These are phyloP conservation scores for Penicillium bovifimosum DNA, from an alignment of 495 filamentous ascomycete species.

Conservation along the genomic window DNA sequence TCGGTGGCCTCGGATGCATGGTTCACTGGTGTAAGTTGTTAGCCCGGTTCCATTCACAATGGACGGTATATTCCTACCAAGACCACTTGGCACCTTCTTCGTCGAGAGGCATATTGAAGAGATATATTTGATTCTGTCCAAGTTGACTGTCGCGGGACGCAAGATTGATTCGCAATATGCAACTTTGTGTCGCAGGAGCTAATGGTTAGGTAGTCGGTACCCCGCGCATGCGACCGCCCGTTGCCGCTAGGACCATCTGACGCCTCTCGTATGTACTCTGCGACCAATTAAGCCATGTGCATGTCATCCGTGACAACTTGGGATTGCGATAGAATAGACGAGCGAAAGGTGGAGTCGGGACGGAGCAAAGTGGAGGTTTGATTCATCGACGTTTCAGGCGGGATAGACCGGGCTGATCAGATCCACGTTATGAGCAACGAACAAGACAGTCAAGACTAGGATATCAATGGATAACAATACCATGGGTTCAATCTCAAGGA, in stretches of 20 bases:
- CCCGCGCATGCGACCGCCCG: slow-evolving; percentile 4
- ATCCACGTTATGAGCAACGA: not conserved
- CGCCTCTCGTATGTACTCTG: not conserved
- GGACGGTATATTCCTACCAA: slow-evolving; percentile 31
- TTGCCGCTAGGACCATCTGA: not conserved
- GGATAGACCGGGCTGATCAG: slow-evolving; percentile 5
- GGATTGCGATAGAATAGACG: not conserved
- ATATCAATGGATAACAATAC: not conserved
- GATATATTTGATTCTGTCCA: not conserved
- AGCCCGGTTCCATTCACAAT: not conserved
- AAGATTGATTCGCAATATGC: slow-evolving; percentile 2
- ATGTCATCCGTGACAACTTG: not conserved
- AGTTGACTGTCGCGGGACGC: not conserved
- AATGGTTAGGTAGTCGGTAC: not conserved
- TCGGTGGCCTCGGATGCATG: slow-evolving; percentile 81
- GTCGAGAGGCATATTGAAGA: slow-evolving; percentile 41
- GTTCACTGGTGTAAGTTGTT: slow-evolving; percentile 48
- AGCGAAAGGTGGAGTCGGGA: slow-evolving; percentile 4
- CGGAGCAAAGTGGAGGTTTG: slow-evolving; percentile 4
- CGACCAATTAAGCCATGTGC: slow-evolving; percentile 3
- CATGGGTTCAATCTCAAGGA: not conserved
- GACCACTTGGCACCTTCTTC: slow-evolving; percentile 48
- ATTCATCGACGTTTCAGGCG: slow-evolving; percentile 4
- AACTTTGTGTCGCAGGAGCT: not conserved
- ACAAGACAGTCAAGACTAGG: not conserved